phyloP scores from a whole-genome alignment of 495 filamentous ascomycete genomes.

The Hypoxylon fuscum region DNA sequence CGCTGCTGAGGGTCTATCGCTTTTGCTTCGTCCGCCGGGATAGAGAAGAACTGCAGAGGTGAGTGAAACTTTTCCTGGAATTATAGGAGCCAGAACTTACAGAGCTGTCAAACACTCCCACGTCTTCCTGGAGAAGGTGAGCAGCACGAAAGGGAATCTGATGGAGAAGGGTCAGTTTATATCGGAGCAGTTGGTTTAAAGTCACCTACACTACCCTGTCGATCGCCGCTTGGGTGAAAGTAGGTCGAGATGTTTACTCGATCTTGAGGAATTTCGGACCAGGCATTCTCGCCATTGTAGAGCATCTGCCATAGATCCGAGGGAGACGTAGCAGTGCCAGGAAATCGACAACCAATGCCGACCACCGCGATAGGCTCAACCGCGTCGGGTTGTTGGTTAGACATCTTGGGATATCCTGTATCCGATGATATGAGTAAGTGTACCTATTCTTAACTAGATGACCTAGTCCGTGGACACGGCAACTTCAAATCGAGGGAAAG shows the following conservation, averaged over 20 bases:
- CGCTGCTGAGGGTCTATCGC: conserved; percentile 52
- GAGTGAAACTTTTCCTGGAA: background rate
- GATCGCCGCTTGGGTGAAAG: conserved; percentile 66
- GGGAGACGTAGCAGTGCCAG: conserved; percentile 57
- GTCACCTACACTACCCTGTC: conserved; percentile 27
- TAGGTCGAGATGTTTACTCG: conserved; percentile 72
- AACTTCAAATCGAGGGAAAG: too few species aligned
- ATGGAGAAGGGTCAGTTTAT: background rate
- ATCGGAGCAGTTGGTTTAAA: background rate
- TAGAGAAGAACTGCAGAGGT: conserved; percentile 27
- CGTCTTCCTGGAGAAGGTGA: conserved; percentile 70
- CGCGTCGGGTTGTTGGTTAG: conserved; percentile 1
- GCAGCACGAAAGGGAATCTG: conserved; percentile 66
- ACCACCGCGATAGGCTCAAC: conserved; percentile 60
- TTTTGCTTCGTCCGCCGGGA: conserved; percentile 44
- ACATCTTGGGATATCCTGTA: conserved; percentile 6
- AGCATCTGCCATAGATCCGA: conserved; percentile 64
- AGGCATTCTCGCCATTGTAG: conserved; percentile 63
- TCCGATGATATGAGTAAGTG: background rate
- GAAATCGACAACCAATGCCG: conserved; percentile 62
- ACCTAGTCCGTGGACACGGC: too few species aligned
- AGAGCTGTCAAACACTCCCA: conserved; percentile 52
- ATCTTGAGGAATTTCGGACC: conserved; percentile 67
- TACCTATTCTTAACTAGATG: too few species aligned
- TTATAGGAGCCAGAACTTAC: conserved; percentile 4